phyloP scores from a whole-genome alignment of 2,329 filamentous ascomycete genomes.

The Arthrinium phaeospermum region DNA sequence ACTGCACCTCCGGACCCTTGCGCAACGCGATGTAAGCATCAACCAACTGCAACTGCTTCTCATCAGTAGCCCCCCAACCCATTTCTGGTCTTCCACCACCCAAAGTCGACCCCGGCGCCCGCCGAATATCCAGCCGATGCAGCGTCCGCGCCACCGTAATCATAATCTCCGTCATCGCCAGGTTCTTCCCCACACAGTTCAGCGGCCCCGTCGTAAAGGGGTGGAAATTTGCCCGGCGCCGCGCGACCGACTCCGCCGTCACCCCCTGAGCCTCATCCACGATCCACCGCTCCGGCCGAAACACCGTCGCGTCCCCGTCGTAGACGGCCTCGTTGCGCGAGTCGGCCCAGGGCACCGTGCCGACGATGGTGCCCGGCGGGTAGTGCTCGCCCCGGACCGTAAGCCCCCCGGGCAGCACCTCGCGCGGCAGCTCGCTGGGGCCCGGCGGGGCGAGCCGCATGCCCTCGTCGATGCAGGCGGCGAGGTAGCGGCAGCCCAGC shows the following conservation, averaged over 20 bases:
- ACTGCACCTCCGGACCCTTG: neutral
- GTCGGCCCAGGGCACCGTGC: neutral
- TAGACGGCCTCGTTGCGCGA: neutral
- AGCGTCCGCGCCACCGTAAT: constrained; percentile 32
- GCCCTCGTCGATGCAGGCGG: constrained; percentile 34
- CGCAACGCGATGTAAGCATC: neutral
- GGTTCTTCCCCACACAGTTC: constrained; percentile 29
- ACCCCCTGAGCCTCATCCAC: neutral
- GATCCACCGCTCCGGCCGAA: neutral
- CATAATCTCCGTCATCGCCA: constrained; percentile 34
- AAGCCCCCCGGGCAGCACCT: constrained; percentile 22
- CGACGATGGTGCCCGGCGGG: neutral
- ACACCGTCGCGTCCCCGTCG: neutral
- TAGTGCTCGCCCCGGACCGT: neutral
- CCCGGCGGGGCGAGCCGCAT: constrained; percentile 31
- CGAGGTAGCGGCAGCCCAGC: constrained; percentile 28
- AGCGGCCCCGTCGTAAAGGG: constrained; percentile 22
- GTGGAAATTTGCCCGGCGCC: neutral
- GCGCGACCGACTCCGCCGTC: neutral
- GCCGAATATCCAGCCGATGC: constrained; percentile 30
- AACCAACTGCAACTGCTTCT: neutral
- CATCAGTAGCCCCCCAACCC: neutral
- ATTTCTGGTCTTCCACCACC: neutral
- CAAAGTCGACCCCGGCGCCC: neutral
- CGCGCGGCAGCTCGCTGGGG: constrained; percentile 28